phyloP scores from a whole-genome alignment of 2,329 filamentous ascomycete genomes.

The Pseudocercospora pini-densiflorae region DNA sequence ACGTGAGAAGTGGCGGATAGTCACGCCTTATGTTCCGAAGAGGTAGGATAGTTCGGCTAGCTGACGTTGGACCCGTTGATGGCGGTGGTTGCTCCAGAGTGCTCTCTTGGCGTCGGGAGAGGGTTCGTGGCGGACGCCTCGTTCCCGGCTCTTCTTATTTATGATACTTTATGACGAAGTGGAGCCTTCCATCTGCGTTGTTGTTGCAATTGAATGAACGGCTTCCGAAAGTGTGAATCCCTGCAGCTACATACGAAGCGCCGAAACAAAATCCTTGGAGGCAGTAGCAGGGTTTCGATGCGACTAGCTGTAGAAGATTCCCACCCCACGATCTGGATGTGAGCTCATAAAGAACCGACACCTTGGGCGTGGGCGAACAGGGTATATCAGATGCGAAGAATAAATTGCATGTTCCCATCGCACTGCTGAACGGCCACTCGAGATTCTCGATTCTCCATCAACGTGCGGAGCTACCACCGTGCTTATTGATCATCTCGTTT shows the following conservation, averaged over 20 bases:
- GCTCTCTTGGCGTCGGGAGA: not conserved
- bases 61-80: constrained; percentile 1
- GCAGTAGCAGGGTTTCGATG: not conserved
- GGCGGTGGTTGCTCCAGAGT: not conserved
- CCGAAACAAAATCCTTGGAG: constrained; percentile 1
- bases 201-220: constrained; percentile 3
- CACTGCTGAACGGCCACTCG: not conserved
- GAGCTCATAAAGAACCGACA: constrained; percentile 1
- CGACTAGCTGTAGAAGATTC: not conserved
- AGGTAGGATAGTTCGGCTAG: not conserved
- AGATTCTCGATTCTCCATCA: not conserved
- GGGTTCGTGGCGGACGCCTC: not conserved
- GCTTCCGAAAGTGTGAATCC: constrained; percentile 6
- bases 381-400: not conserved
- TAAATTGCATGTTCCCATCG: not conserved
- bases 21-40: constrained; percentile 6
- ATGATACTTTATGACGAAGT: not conserved
- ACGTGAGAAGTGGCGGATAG: constrained; percentile 6
- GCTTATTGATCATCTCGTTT: not conserved
- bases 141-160: constrained; percentile 3
- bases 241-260: constrained; percentile 5
- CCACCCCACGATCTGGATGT: constrained; percentile 2
- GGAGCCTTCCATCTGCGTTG: not conserved
- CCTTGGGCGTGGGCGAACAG: not conserved
- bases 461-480: not conserved